These are phyloP conservation scores for Grifola frondosa DNA, from an alignment of 1,284 basidiomycete genomes.

Conservation along the genomic window DNA sequence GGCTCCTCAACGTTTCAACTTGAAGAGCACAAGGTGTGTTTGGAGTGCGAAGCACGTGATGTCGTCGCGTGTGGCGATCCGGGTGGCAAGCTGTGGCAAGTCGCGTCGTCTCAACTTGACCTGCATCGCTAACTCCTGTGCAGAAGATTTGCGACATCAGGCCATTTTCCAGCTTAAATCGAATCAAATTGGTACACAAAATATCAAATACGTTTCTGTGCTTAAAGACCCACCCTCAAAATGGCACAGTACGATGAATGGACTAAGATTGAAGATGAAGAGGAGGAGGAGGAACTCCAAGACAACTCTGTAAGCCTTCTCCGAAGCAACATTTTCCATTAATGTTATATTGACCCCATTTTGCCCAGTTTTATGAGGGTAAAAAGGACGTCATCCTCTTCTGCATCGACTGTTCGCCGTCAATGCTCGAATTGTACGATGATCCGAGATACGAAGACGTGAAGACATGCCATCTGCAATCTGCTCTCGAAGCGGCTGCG, in stretches of 20 bases:
- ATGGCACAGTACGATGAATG: slow-evolving; percentile 72
- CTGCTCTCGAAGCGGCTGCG: slow-evolving; percentile 79
- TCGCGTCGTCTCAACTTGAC: too few relatives aligned
- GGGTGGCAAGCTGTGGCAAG: too few relatives aligned
- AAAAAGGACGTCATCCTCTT: slow-evolving; percentile 86
- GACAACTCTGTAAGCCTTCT: slow-evolving; percentile 55
- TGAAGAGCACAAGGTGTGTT: too few relatives aligned
- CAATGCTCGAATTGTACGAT: slow-evolving; percentile 79
- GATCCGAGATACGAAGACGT: slow-evolving; percentile 60
- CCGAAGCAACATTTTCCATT: background rate
- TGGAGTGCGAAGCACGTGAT: too few relatives aligned
- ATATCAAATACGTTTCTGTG: too few relatives aligned
- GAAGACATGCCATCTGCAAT: slow-evolving; percentile 63
- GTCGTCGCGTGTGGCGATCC: too few relatives aligned
- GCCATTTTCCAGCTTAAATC: too few relatives aligned
- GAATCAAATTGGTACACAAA: too few relatives aligned
- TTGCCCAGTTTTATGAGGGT: slow-evolving; percentile 63
- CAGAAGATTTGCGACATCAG: too few relatives aligned
- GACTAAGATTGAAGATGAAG: slow-evolving; percentile 73
- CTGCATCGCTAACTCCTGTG: too few relatives aligned
- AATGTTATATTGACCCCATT: background rate
- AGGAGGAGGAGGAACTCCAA: slow-evolving; percentile 77
- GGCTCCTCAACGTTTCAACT: too few relatives aligned
- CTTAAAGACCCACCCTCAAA: background rate
- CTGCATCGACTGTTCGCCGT: slow-evolving; percentile 88